phyloP scores from a whole-genome alignment of 106 monocot genomes.

The Cymbidium sinense region DNA sequence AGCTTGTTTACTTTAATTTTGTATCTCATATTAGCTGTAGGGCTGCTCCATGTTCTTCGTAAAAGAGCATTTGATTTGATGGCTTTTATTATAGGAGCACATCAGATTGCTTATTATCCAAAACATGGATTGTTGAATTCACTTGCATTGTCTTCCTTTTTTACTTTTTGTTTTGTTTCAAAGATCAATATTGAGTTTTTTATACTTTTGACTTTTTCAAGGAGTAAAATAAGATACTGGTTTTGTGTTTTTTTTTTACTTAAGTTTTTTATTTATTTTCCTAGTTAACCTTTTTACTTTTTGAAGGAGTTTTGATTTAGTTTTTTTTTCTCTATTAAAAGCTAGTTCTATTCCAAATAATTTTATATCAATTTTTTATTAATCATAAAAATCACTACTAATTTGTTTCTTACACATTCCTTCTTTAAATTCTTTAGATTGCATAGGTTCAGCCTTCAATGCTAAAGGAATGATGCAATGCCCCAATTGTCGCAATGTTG shows the following conservation, averaged over 20 bases:
- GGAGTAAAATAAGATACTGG: background rate
- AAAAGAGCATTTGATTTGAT: background rate
- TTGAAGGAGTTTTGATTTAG: background rate
- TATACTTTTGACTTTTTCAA: background rate
- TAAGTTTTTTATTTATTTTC: too few relatives aligned
- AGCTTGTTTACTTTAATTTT: background rate
- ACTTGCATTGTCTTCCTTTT: background rate
- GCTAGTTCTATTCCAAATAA: background rate
- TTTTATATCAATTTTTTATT: background rate
- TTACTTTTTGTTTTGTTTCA: background rate
- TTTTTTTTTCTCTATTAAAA: background rate
- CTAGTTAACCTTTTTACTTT: background rate
- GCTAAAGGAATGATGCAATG: constrained; percentile 79
- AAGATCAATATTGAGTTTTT: background rate
- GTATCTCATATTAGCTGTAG: background rate
- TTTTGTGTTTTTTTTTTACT: background rate
- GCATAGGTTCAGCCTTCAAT: constrained; percentile 91
- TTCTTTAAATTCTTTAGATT: constrained; percentile 45
- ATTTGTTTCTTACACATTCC: background rate
- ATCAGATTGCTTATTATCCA: background rate
- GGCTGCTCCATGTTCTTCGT: background rate
- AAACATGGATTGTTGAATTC: background rate
- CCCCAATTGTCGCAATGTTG: constrained; percentile 77
- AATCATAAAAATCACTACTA: background rate
- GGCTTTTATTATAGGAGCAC: background rate